Evolutionary conservation across 345 rosid genomes (phyloP).

Genomic region (Boechera retrofracta): DNA sequence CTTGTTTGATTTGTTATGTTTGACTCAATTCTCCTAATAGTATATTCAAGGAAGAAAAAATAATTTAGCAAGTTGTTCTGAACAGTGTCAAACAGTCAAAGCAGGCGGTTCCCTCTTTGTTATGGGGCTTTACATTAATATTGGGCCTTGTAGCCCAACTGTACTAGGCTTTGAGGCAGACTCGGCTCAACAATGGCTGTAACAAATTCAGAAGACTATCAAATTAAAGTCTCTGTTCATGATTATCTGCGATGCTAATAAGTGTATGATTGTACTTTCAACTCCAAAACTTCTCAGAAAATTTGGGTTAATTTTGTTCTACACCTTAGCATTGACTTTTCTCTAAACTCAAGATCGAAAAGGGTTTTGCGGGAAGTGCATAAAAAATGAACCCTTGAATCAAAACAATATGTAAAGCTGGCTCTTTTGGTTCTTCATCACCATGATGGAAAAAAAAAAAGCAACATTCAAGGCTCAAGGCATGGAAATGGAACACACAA

Average conservation of each 20-base stretch:
- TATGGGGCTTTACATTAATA: background rate
- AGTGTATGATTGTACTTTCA: background rate
- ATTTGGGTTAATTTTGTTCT: background rate
- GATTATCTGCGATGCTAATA: too few species aligned
- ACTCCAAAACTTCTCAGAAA: background rate
- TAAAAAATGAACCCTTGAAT: background rate
- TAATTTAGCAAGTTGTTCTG: background rate
- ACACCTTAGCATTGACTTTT: background rate
- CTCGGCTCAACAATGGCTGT: background rate
- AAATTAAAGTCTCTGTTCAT: too few species aligned
- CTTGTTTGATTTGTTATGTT: slow-evolving; percentile 26
- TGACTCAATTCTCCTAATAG: background rate
- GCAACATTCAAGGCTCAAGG: background rate
- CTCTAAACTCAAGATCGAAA: background rate
- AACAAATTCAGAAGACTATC: background rate
- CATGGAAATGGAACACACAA: background rate
- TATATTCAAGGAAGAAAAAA: background rate
- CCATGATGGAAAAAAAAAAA: background rate
- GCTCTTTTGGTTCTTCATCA: background rate
- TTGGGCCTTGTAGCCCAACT: slow-evolving; percentile 23
- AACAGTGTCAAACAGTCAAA: slow-evolving; percentile 26
- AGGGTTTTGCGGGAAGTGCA: too few species aligned
- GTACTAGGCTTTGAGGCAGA: background rate
- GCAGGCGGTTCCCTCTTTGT: slow-evolving; percentile 17
- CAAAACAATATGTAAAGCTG: background rate